phyloP scores from a whole-genome alignment of 129 eudicot genomes.

The Sambucus nigra region DNA sequence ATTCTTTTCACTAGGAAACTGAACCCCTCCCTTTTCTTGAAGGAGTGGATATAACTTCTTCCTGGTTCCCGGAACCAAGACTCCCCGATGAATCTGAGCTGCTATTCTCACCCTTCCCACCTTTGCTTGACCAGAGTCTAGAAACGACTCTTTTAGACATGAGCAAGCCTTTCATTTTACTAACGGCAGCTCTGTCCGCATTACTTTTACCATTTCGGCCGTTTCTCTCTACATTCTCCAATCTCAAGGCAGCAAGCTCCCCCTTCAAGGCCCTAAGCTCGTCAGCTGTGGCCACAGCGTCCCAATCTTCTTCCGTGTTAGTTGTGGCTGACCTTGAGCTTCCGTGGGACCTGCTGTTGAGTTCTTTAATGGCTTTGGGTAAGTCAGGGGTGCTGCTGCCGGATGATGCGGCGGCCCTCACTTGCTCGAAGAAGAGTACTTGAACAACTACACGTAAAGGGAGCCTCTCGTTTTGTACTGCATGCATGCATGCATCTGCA shows the following conservation, averaged over 20 bases:
- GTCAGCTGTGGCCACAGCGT: slow-evolving; percentile 73
- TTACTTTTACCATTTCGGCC: slow-evolving; percentile 24
- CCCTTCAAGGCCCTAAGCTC: slow-evolving; percentile 84
- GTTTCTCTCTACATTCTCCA: slow-evolving; percentile 34
- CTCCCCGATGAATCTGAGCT: slow-evolving; percentile 93
- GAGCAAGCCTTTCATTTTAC: slow-evolving; percentile 67
- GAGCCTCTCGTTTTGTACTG: slow-evolving; percentile 94
- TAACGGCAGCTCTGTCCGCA: slow-evolving; percentile 44
- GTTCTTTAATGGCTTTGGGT: slow-evolving; percentile 66
- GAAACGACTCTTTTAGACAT: slow-evolving; percentile 62
- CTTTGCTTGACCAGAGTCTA: slow-evolving; percentile 68
- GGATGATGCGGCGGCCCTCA: slow-evolving; percentile 73
- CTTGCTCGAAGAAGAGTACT: slow-evolving; percentile 95
- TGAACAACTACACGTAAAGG: slow-evolving; percentile 84
- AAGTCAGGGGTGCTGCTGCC: slow-evolving; percentile 99
- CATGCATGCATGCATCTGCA: slow-evolving; percentile 92
- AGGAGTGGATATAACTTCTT: slow-evolving; percentile 65
- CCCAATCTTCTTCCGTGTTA: slow-evolving; percentile 87
- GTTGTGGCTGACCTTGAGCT: slow-evolving; percentile 60
- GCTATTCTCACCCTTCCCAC: slow-evolving; percentile 59
- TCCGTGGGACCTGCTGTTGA: slow-evolving; percentile 53
- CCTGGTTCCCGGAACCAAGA: slow-evolving; percentile 60
- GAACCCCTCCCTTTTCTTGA: slow-evolving; percentile 63
- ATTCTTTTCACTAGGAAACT: slow-evolving; percentile 39
- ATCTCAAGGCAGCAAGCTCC: slow-evolving; percentile 67